Evolutionary conservation across 495 filamentous ascomycete genomes (phyloP).

Genomic region (Daldinia concentrica): DNA sequence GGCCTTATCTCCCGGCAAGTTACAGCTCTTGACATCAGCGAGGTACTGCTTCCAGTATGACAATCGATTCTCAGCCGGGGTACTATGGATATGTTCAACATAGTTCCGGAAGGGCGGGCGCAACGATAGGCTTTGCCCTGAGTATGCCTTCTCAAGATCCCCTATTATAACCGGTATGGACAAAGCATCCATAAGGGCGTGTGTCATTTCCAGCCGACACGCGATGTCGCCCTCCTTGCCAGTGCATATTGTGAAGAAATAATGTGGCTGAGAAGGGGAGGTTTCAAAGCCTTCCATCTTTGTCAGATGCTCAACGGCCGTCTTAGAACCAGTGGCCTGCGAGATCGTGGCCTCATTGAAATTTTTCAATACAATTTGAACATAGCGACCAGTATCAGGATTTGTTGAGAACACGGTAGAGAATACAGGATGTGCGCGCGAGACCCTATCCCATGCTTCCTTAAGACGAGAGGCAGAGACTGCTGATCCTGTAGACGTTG

Average conservation of each 20-base stretch:
- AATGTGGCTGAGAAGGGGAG: background rate
- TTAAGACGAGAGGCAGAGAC: background rate
- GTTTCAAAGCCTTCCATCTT: background rate
- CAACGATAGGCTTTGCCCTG: background rate
- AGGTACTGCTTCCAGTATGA: background rate
- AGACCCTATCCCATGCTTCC: background rate
- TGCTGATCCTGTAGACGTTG: background rate
- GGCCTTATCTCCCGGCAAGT: background rate
- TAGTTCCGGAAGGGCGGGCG: background rate
- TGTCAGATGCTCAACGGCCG: background rate
- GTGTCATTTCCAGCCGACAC: background rate
- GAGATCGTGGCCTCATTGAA: background rate
- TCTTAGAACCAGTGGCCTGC: background rate
- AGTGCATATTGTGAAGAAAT: background rate
- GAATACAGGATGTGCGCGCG: background rate
- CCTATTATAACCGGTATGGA: background rate
- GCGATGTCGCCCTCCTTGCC: background rate
- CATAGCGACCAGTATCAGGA: background rate
- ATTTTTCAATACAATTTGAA: background rate
- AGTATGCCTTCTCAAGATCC: background rate
- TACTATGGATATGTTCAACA: background rate
- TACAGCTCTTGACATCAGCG: background rate
- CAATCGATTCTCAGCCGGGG: background rate
- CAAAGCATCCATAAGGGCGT: background rate
- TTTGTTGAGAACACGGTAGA: background rate